These are phyloP conservation scores for Emericellopsis cladophorae DNA, from an alignment of 2,329 filamentous ascomycete genomes.

Conservation along the genomic window DNA sequence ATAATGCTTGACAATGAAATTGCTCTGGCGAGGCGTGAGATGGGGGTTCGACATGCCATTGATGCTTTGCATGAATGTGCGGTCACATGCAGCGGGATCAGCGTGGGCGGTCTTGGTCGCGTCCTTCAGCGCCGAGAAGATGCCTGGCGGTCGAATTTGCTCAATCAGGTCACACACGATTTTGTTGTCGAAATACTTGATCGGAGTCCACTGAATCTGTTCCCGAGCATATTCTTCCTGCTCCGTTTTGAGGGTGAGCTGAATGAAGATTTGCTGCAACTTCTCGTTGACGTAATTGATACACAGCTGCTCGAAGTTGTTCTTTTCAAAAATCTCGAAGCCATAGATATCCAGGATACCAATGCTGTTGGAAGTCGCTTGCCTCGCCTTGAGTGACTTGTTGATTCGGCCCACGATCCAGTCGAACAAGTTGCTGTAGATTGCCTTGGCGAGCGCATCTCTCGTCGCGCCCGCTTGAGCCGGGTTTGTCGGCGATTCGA, in stretches of 20 bases:
- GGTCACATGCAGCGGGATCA: slow-evolving; percentile 84
- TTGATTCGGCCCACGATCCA: slow-evolving; percentile 96
- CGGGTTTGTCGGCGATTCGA: slow-evolving; percentile 70
- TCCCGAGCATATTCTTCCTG: slow-evolving; percentile 95
- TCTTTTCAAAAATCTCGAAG: slow-evolving; percentile 98
- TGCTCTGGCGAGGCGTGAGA: slow-evolving; percentile 82
- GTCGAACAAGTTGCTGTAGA: slow-evolving; percentile 95
- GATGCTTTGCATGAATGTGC: slow-evolving; percentile 87
- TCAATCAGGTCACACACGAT: slow-evolving; percentile 96
- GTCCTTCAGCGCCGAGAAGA: slow-evolving; percentile 94
- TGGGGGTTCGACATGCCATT: slow-evolving; percentile 88
- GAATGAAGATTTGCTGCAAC: slow-evolving; percentile 97
- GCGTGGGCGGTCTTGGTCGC: slow-evolving; percentile 97
- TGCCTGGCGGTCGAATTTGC: slow-evolving; percentile 74
- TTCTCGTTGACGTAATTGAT: slow-evolving; percentile 99
- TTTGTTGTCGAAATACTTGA: slow-evolving; percentile 99
- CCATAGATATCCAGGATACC: slow-evolving; percentile 98
- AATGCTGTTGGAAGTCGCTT: slow-evolving; percentile 68
- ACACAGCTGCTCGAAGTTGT: slow-evolving; percentile 96
- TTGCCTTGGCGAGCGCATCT: slow-evolving; percentile 87
- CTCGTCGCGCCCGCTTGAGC: slow-evolving; percentile 77
- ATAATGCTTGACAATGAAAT: slow-evolving; percentile 98
- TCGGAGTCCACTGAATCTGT: slow-evolving; percentile 96
- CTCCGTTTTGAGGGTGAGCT: slow-evolving; percentile 89
- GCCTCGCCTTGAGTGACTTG: slow-evolving; percentile 68